Base-by-base conservation (phyloP, 129 eudicot genomes). In the Centrapalus pauciflorus region DNA sequence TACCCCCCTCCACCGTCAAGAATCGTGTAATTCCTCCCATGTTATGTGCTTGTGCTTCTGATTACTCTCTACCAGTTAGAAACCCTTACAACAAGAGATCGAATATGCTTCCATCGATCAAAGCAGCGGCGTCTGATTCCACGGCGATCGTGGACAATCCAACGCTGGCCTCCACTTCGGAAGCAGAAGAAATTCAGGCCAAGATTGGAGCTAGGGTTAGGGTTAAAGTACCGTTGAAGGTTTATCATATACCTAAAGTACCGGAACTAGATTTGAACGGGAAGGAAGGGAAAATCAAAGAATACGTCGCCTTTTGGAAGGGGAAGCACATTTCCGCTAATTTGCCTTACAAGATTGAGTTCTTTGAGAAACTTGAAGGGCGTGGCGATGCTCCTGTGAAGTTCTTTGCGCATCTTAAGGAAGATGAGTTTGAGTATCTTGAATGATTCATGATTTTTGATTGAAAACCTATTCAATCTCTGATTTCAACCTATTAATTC, bases 371-470 rank as follows among this genome's bases (percentile, higher is more conserved):
- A 8, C 63, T 87, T 55, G 78, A 67, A 37, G 96, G 90, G 0
- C 78, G 90, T 26, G 87, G 80, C 6, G 85, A 81, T 26, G 65
- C 76, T 11, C 83, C 83, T 27, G 84, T 87, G 20, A 90, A 85
- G 77, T 82, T 90, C 72, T 40, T 71, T 49, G 87, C 83, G 16
- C 95, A 90, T 66, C 81, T 90, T 4, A 90, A 59, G 71, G 97
- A 90, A 70, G 95, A 87, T 23, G 97, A 90, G 83, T 84, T 90
- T 55, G 97, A 87, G 70, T 84, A 73, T 74, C 56, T 87, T 46
- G 89, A 83, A 19, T 87, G 83, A 83, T 73, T 69, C 29, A 25
- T 74, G 45, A 56, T 45, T 64, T 64, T 65, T 64, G 28, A 17
- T 55, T 73, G 51, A 64, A 12, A 34, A 33, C 12, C 1, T 60